Conservation (phyloP, 768 basidiomycete species). For the Paxillus rubicundulus region DNA sequence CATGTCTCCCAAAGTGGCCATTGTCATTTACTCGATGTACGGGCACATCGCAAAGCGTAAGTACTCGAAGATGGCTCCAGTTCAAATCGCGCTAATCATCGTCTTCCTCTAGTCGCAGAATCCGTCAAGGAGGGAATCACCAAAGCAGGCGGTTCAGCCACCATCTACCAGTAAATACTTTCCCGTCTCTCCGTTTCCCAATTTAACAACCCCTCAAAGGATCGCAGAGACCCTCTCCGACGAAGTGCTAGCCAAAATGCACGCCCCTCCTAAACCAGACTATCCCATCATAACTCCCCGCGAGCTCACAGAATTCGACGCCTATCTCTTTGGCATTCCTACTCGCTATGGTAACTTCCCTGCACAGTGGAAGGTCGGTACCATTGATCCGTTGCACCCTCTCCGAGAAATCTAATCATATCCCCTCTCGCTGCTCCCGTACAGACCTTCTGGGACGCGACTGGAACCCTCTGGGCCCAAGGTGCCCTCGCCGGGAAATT, state of each 20-base stretch:
- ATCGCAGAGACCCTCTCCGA: conserved; percentile 75
- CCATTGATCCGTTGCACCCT: conserved; percentile 1
- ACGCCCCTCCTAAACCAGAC: conserved; percentile 66
- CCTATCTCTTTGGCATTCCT: conserved; percentile 64
- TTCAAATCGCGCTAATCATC: background rate
- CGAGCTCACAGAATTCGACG: conserved; percentile 61
- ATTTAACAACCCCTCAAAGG: conserved; percentile 34
- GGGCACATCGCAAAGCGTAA: conserved; percentile 68
- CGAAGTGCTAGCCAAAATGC: conserved; percentile 65
- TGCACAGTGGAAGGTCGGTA: conserved; percentile 70
- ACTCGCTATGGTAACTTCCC: conserved; percentile 82
- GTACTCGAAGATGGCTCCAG: conserved; percentile 19
- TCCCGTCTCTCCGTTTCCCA: background rate
- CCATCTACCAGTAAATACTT: conserved; percentile 52
- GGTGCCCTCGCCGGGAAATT: conserved; percentile 73
- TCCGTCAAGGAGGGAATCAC: conserved; percentile 45
- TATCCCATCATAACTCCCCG: conserved; percentile 66
- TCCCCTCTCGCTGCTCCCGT: background rate
- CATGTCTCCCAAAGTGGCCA: conserved; percentile 61
- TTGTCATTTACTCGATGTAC: conserved; percentile 72
- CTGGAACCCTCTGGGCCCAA: conserved; percentile 60
- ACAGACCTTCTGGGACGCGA: conserved; percentile 74
- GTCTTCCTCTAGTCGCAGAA: conserved; percentile 53
- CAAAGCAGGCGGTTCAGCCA: conserved; percentile 46
- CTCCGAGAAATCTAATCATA: conserved; percentile 4